phyloP scores from a whole-genome alignment of 2,329 filamentous ascomycete genomes.

The Phaeosphaeriaceae sp. region DNA sequence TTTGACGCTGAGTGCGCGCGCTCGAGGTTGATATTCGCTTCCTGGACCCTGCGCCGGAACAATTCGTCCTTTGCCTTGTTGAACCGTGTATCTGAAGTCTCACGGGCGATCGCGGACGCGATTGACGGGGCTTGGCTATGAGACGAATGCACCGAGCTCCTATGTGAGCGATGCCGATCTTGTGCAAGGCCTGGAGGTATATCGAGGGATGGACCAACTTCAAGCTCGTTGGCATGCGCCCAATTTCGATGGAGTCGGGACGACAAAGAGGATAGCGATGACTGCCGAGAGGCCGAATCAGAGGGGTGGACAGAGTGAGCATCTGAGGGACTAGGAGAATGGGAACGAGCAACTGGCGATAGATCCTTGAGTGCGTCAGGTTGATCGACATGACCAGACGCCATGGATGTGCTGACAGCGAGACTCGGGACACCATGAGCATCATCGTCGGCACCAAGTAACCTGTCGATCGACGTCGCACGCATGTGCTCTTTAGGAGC shows the following conservation, averaged over 20 bases:
- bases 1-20: conserved; percentile 27
- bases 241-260: conserved; percentile 39
- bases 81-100: conserved; percentile 41
- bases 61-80: conserved; percentile 49
- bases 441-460: conserved; percentile 65
- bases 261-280: conserved; percentile 48
- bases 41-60: conserved; percentile 42
- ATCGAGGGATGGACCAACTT: conserved; percentile 27
- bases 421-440: conserved; percentile 71
- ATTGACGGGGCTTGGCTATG: conserved; percentile 10
- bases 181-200: conserved; percentile 16
- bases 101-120: conserved; percentile 20
- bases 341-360: conserved; percentile 41
- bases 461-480: conserved; percentile 69
- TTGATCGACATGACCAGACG: conserved; percentile 65
- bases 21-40: conserved; percentile 39
- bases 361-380: conserved; percentile 55
- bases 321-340: conserved; percentile 56
- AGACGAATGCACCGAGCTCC: conserved; percentile 9
- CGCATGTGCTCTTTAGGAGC: conserved; percentile 58
- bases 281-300: conserved; percentile 46
- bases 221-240: conserved; percentile 32
- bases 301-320: conserved; percentile 23
- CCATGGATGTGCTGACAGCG: conserved; percentile 67
- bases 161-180: conserved; percentile 4